These are phyloP conservation scores for Salix caprea DNA, from an alignment of 345 rosid species.

Conservation along the genomic window DNA sequence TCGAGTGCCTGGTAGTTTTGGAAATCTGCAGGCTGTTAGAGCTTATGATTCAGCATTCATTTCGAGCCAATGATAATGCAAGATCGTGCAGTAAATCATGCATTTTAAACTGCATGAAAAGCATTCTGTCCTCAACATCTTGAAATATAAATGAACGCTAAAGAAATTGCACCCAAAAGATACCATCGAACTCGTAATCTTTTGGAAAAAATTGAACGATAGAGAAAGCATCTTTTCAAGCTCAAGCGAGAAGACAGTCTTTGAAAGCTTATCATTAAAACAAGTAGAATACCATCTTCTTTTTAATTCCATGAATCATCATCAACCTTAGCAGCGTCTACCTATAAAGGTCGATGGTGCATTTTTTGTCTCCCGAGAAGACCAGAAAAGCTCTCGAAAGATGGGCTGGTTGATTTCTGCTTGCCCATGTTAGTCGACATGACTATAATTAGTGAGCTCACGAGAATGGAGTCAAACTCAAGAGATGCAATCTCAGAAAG, in stretches of 20 bases:
- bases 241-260: constrained; percentile 5
- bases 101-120: not conserved
- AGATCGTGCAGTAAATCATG: constrained; percentile 16
- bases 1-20: constrained; percentile 13
- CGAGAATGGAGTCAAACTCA: no score
- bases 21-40: not conserved
- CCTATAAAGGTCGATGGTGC: no score
- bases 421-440: no score
- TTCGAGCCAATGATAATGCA: constrained; percentile 2
- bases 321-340: no score
- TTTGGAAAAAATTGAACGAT: not conserved
- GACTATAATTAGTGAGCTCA: no score
- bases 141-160: not conserved
- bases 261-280: constrained; percentile 10
- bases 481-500: no score
- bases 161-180: not conserved
- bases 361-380: no score
- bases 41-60: not conserved
- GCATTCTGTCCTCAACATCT: not conserved
- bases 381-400: no score
- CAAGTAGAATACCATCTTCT: not conserved
- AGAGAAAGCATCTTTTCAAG: not conserved
- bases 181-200: not conserved
- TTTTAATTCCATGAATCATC: not conserved
- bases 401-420: no score